Evolutionary conservation across 2,329 filamentous ascomycete genomes (phyloP).

Genomic region (Leptographium galeiforme): DNA sequence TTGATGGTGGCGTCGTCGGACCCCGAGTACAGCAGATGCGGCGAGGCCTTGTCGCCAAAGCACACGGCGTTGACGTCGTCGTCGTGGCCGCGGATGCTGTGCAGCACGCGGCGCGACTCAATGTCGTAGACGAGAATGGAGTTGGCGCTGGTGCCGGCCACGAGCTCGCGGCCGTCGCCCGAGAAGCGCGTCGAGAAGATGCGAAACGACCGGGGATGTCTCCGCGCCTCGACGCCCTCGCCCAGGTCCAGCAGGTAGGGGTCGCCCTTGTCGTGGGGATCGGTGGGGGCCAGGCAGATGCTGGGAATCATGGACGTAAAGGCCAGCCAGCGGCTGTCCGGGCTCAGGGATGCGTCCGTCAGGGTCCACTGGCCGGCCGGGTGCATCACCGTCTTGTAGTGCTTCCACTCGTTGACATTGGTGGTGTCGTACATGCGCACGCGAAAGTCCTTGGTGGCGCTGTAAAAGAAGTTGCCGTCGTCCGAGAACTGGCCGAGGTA

Average conservation of each 20-base stretch:
- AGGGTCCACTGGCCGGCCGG: constrained; percentile 90
- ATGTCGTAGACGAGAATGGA: constrained; percentile 88
- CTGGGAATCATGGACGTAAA: constrained; percentile 79
- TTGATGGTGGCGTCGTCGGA: constrained; percentile 91
- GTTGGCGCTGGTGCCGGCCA: constrained; percentile 70
- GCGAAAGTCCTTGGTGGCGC: constrained; percentile 80
- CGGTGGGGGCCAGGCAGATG: constrained; percentile 77
- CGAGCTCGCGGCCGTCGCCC: constrained; percentile 78
- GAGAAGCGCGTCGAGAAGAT: constrained; percentile 92
- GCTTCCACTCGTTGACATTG: constrained; percentile 88
- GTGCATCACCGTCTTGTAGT: constrained; percentile 82
- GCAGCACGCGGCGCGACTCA: constrained; percentile 60
- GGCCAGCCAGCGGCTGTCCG: constrained; percentile 82
- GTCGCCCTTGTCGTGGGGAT: constrained; percentile 68
- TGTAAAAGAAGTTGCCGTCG: constrained; percentile 95
- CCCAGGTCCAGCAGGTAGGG: constrained; percentile 68
- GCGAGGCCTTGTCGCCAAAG: constrained; percentile 77
- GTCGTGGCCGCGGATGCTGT: constrained; percentile 64
- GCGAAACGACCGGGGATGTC: constrained; percentile 30
- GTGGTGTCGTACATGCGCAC: constrained; percentile 97
- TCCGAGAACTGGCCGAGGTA: constrained; percentile 96
- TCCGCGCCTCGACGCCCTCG: constrained; percentile 21
- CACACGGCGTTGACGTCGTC: constrained; percentile 95
- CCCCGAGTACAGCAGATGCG: constrained; percentile 90
- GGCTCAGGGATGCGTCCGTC: constrained; percentile 81